These are phyloP conservation scores for Beauveria sp. DNA, from an alignment of 2,329 filamentous ascomycete species.

Conservation along the genomic window DNA sequence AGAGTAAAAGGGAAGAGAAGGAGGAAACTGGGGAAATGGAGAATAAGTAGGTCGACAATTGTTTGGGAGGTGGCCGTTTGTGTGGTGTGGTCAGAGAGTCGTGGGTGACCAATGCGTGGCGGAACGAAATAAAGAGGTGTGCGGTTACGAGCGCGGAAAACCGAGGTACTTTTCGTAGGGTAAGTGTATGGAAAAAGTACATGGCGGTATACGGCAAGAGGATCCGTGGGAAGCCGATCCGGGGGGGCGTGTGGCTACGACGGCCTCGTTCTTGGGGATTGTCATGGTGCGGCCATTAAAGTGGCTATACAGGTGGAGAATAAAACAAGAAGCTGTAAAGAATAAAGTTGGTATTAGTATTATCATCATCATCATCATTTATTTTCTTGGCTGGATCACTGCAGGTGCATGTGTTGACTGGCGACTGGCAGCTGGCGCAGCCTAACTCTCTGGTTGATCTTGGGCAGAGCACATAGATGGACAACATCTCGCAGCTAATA, in stretches of 20 bases:
- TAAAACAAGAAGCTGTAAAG: neutral
- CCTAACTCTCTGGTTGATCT: no score
- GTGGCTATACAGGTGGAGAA: constrained; percentile 9
- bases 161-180: neutral
- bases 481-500: neutral
- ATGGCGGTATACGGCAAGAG: constrained; percentile 1
- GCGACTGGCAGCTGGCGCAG: neutral
- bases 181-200: neutral
- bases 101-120: neutral
- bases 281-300: constrained; percentile 10
- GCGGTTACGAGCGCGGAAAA: neutral
- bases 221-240: constrained; percentile 10
- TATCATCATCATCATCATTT: neutral
- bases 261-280: neutral
- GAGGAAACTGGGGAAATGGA: neutral
- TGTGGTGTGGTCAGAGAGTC: constrained; percentile 4
- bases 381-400: neutral
- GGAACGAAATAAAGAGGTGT: neutral
- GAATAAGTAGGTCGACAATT: constrained; percentile 8
- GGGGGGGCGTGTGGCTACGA: constrained; percentile 3
- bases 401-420: neutral
- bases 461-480: no score
- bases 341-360: neutral
- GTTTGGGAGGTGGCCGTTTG: constrained; percentile 8
- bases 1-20: neutral